These are phyloP conservation scores for Trichoderma orchidacearum DNA, from an alignment of 495 filamentous ascomycete genomes.

Conservation along the genomic window DNA sequence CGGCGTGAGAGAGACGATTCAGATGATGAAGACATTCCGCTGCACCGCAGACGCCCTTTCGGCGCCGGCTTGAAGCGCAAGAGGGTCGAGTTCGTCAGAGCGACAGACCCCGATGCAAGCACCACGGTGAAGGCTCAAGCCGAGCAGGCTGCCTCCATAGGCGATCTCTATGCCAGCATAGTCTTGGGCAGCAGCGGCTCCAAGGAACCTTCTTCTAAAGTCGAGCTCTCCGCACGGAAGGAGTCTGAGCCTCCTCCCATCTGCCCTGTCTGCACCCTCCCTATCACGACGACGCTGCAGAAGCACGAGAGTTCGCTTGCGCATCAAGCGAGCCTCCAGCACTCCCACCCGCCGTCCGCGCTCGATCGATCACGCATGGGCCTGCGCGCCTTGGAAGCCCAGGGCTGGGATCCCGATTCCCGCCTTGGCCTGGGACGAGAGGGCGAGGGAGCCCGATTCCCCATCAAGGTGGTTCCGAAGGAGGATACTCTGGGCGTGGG, in stretches of 20 bases:
- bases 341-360: constrained; percentile 75
- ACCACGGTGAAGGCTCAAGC: constrained; percentile 21
- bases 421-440: constrained; percentile 54
- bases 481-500: constrained; percentile 65
- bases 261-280: neutral
- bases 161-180: constrained; percentile 57
- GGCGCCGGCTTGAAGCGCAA: constrained; percentile 65
- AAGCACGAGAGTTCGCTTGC: constrained; percentile 61
- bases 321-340: constrained; percentile 67
- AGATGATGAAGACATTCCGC: constrained; percentile 46
- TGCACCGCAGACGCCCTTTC: constrained; percentile 64
- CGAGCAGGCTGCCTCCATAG: constrained; percentile 31
- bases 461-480: constrained; percentile 61
- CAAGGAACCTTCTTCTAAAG: constrained; percentile 4
- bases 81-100: constrained; percentile 68
- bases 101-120: constrained; percentile 34
- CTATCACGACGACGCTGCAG: constrained; percentile 3
- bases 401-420: constrained; percentile 83
- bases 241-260: constrained; percentile 5
- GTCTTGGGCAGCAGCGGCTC: constrained; percentile 34
- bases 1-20: constrained; percentile 10
- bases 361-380: constrained; percentile 69
- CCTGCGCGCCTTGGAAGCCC: constrained; percentile 55
- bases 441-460: constrained; percentile 62
- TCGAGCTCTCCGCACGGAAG: constrained; percentile 16